Evolutionary conservation across 78 protist species (phyloP).

Genomic region (Salpingoeca rosetta): DNA sequence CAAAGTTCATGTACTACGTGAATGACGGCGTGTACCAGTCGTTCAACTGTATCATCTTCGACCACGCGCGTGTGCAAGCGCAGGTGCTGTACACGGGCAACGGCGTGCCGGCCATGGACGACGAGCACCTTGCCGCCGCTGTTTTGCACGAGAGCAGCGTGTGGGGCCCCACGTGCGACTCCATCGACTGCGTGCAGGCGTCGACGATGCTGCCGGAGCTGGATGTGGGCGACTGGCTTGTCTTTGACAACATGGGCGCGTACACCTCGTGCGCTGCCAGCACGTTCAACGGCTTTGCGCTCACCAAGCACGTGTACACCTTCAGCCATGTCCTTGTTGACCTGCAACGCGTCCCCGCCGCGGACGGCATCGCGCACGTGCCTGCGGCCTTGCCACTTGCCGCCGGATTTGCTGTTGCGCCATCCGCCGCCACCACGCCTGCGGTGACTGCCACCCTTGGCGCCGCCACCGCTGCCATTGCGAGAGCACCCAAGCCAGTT

Average conservation of each 20-base stretch:
- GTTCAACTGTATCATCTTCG: slow-evolving; percentile 73
- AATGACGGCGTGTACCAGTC: slow-evolving; percentile 89
- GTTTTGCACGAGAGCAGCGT: slow-evolving; percentile 47
- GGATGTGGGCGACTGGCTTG: slow-evolving; percentile 85
- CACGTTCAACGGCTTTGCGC: slow-evolving; percentile 79
- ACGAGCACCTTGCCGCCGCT: background rate
- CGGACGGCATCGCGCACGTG: too few relatives aligned
- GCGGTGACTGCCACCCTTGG: too few relatives aligned
- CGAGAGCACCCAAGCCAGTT: too few relatives aligned
- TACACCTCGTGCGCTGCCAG: slow-evolving; percentile 87
- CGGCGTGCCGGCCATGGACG: too few relatives aligned
- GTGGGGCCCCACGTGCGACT: slow-evolving; percentile 97
- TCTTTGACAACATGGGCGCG: slow-evolving; percentile 87
- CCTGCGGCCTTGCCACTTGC: too few relatives aligned
- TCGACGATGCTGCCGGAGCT: slow-evolving; percentile 65
- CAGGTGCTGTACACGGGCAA: background rate
- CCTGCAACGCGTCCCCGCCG: too few relatives aligned
- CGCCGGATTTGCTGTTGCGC: too few relatives aligned
- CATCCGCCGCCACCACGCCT: too few relatives aligned
- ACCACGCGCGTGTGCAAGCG: slow-evolving; percentile 12
- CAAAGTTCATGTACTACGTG: slow-evolving; percentile 56
- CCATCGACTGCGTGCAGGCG: slow-evolving; percentile 69
- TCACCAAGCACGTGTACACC: slow-evolving; percentile 35
- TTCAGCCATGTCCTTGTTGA: too few relatives aligned
- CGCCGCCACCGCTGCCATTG: too few relatives aligned